phyloP scores from a whole-genome alignment of 2,329 filamentous ascomycete species.

The Fonsecaea nubica region DNA sequence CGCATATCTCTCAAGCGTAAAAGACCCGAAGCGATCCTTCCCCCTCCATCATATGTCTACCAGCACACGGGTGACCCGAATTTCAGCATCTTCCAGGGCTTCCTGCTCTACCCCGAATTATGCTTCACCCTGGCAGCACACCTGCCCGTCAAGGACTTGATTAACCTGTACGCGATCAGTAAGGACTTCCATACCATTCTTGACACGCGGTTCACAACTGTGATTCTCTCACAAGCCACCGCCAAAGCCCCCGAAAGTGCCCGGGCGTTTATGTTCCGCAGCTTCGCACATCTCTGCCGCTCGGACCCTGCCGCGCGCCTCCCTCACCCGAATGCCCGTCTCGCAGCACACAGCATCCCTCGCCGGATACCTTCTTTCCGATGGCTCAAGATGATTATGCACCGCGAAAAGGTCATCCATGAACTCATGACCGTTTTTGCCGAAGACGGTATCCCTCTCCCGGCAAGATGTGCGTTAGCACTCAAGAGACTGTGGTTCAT shows the following conservation, averaged over 20 bases:
- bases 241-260: conserved; percentile 63
- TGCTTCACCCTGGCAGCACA: conserved; percentile 62
- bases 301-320: conserved; percentile 62
- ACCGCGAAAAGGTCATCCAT: conserved; percentile 61
- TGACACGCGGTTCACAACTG: conserved; percentile 64
- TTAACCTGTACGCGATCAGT: conserved; percentile 70
- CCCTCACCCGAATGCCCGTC: conserved; percentile 48
- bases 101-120: conserved; percentile 56
- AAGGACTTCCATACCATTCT: conserved; percentile 67
- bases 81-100: conserved; percentile 40
- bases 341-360: conserved; percentile 44
- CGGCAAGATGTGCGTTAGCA: conserved; percentile 53
- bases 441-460: conserved; percentile 63
- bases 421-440: conserved; percentile 70
- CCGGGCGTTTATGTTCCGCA: conserved; percentile 65
- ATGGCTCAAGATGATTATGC: conserved; percentile 72
- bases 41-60: conserved; percentile 37
- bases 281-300: conserved; percentile 65
- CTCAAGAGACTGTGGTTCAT: conserved; percentile 75
- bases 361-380: conserved; percentile 67
- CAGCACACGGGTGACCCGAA: conserved; percentile 33
- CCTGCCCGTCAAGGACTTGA: conserved; percentile 62
- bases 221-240: conserved; percentile 63
- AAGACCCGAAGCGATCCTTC: conserved; percentile 30
- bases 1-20: conserved; percentile 35